Evolutionary conservation across 192 early-diverging fungal species (phyloP).

Genomic region (Martensiomyces pterosporus): DNA sequence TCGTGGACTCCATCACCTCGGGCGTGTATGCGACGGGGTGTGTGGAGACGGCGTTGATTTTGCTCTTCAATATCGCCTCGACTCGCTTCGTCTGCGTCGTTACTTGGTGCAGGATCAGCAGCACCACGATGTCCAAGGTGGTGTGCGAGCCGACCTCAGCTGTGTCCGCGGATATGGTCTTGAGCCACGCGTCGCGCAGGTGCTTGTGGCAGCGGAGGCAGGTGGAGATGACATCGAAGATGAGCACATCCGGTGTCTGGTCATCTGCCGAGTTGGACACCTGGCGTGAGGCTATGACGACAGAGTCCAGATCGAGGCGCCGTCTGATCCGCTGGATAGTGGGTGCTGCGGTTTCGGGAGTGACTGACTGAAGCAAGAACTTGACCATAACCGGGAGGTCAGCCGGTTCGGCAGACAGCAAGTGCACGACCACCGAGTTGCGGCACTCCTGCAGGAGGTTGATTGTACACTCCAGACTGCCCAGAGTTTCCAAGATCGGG

Average conservation of each 20-base stretch:
- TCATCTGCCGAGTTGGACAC: neutral
- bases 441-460: conserved; percentile 46
- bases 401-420: conserved; percentile 64
- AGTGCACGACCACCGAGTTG: conserved; percentile 55
- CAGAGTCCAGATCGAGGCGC: conserved; percentile 61
- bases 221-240: conserved; percentile 60
- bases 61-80: conserved; percentile 17
- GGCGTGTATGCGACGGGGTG: conserved; percentile 25
- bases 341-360: conserved; percentile 27
- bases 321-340: conserved; percentile 48
- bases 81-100: conserved; percentile 33
- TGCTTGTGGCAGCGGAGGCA: conserved; percentile 65
- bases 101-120: conserved; percentile 40
- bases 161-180: conserved; percentile 48
- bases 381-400: conserved; percentile 70
- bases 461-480: conserved; percentile 55
- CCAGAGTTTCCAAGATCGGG: conserved; percentile 66
- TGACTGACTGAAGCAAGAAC: conserved; percentile 65
- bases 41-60: conserved; percentile 19
- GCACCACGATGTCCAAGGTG: conserved; percentile 43
- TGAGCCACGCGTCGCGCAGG: conserved; percentile 67
- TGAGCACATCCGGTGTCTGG: conserved; percentile 39
- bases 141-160: conserved; percentile 42
- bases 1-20: conserved; percentile 7
- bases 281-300: conserved; percentile 39